phyloP scores from a whole-genome alignment of 768 basidiomycete genomes.

The Lactifluus subvellereus region DNA sequence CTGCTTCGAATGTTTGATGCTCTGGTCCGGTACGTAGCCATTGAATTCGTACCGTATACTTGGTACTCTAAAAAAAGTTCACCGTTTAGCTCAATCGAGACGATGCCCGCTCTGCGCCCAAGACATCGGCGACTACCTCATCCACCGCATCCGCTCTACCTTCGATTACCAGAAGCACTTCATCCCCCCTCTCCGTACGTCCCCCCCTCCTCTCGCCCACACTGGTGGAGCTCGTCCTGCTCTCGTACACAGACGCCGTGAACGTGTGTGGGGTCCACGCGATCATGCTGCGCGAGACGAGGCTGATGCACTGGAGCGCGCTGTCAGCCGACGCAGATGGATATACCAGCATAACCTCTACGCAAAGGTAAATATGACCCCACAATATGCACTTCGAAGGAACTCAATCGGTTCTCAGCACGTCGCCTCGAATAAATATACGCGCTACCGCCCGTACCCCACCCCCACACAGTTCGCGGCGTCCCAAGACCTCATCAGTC shows the following conservation, averaged over 20 bases:
- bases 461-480: slow-evolving; percentile 77
- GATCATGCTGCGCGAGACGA: slow-evolving; percentile 48
- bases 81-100: slow-evolving; percentile 58
- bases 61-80: background rate
- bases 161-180: slow-evolving; percentile 80
- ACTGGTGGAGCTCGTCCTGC: slow-evolving; percentile 19
- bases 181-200: slow-evolving; percentile 56
- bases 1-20: slow-evolving; percentile 83
- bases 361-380: slow-evolving; percentile 56
- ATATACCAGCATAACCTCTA: slow-evolving; percentile 76
- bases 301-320: slow-evolving; percentile 66
- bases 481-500: slow-evolving; percentile 65
- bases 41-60: background rate
- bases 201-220: slow-evolving; percentile 34
- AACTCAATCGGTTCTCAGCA: slow-evolving; percentile 47
- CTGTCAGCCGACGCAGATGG: slow-evolving; percentile 69
- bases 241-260: slow-evolving; percentile 30
- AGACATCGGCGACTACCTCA: slow-evolving; percentile 62
- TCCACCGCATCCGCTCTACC: slow-evolving; percentile 72
- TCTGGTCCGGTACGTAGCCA: slow-evolving; percentile 70
- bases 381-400: background rate
- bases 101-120: slow-evolving; percentile 74
- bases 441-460: slow-evolving; percentile 87
- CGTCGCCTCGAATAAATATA: slow-evolving; percentile 80
- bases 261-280: slow-evolving; percentile 53